phyloP scores from a whole-genome alignment of 2,329 filamentous ascomycete species.

The Atkinsonella hypoxylon region DNA sequence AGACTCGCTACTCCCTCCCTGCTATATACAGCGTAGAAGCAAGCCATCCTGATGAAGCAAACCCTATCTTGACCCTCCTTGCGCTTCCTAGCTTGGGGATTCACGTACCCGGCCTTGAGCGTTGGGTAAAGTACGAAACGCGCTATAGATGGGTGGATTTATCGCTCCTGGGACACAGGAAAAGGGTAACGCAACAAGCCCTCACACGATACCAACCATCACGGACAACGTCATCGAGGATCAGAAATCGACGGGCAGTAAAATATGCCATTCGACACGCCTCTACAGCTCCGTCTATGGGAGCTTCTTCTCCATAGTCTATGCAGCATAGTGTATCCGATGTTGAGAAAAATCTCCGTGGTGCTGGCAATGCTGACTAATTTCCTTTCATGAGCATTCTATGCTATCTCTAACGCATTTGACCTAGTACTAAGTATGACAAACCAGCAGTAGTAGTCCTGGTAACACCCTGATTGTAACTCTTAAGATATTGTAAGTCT shows the following conservation, averaged over 20 bases:
- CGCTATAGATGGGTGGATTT: constrained; percentile 39
- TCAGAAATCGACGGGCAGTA: not conserved
- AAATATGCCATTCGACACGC: not conserved
- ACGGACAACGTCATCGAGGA: not conserved
- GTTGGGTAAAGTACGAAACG: constrained; percentile 37
- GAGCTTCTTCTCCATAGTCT: not conserved
- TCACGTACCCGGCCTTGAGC: constrained; percentile 31
- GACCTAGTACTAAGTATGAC: no score
- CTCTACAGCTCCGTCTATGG: not conserved
- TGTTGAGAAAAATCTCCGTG: not conserved
- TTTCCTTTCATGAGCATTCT: no score
- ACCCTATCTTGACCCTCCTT: constrained; percentile 28
- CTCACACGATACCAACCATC: not conserved
- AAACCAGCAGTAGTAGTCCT: no score
- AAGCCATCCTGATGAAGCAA: constrained; percentile 1
- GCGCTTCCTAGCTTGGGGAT: constrained; percentile 42
- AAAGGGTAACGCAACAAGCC: constrained; percentile 2
- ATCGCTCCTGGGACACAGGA: constrained; percentile 20
- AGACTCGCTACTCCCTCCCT: constrained; percentile 42
- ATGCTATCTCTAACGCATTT: no score
- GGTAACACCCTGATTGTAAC: no score
- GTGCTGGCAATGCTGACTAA: not conserved
- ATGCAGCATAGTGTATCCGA: not conserved
- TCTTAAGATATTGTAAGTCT: no score
- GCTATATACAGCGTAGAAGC: constrained; percentile 36